Conservation (phyloP, 169 alveolate genomes). For the Plasmodium malariae region DNA sequence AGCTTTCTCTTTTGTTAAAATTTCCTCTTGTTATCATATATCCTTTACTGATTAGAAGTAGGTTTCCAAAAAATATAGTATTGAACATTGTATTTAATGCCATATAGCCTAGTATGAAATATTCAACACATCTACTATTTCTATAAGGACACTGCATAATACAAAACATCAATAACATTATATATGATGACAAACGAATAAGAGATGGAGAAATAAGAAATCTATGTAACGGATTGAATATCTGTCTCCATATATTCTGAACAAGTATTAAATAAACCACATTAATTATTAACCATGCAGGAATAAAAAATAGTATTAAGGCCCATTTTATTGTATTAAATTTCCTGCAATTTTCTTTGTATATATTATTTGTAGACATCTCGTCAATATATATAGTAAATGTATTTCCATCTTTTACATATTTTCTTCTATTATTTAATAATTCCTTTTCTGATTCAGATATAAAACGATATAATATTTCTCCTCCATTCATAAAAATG, state of each 20-base stretch:
- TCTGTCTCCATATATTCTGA: conserved; percentile 65
- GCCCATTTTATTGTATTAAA: conserved; percentile 72
- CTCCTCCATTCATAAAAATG: not conserved
- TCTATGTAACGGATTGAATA: conserved; percentile 58
- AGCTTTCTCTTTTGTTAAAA: conserved; percentile 48
- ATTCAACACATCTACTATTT: conserved; percentile 31
- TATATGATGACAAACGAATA: conserved; percentile 39
- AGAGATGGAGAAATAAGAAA: conserved; percentile 59
- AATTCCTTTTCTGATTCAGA: conserved; percentile 12
- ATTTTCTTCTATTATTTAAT: conserved; percentile 30
- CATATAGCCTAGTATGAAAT: conserved; percentile 47
- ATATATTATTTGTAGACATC: conserved; percentile 22
- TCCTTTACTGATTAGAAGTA: conserved; percentile 69
- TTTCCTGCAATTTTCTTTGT: conserved; percentile 15
- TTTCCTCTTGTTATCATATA: conserved; percentile 73
- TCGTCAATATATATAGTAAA: conserved; percentile 45
- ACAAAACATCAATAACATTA: conserved; percentile 55
- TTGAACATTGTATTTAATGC: conserved; percentile 66
- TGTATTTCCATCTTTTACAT: conserved; percentile 21
- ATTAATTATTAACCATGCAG: conserved; percentile 74
- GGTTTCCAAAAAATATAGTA: conserved; percentile 62
- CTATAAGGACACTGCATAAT: conserved; percentile 12
- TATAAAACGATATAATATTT: not conserved
- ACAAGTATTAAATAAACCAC: conserved; percentile 45
- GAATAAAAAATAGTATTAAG: conserved; percentile 51